A percentile compares a stretch with the other conserved stretches of the same genome.
Evolutionary conservation across 345 rosid species (phyloP).

Genomic region (Capsella bursapastoris): DNA sequence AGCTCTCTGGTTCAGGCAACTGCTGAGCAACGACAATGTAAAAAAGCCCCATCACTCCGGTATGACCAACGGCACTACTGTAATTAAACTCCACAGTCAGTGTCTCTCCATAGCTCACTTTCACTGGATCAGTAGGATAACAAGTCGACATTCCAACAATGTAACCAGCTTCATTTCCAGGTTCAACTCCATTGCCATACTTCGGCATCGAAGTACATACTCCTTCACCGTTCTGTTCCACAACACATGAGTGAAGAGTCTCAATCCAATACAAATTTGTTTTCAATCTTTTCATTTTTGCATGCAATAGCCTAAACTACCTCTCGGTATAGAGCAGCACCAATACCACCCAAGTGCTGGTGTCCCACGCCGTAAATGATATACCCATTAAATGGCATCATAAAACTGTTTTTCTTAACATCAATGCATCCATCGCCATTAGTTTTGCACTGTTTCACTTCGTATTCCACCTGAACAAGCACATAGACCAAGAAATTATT

Average conservation of each 20-base stretch:
- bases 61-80: slow-evolving; percentile 57
- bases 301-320: slow-evolving; percentile 39
- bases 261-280: background rate
- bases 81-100: slow-evolving; percentile 70
- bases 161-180: slow-evolving; percentile 88
- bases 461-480: slow-evolving; percentile 64
- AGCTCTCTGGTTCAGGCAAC: slow-evolving; percentile 43
- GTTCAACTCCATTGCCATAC: slow-evolving; percentile 76
- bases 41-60: slow-evolving; percentile 91
- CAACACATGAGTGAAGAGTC: background rate
- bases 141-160: slow-evolving; percentile 93
- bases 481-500: background rate
- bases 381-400: slow-evolving; percentile 72
- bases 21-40: slow-evolving; percentile 66
- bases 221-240: slow-evolving; percentile 61
- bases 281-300: slow-evolving; percentile 18
- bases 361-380: slow-evolving; percentile 84
- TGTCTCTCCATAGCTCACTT: slow-evolving; percentile 62
- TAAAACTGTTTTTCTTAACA: slow-evolving; percentile 53
- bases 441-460: slow-evolving; percentile 56
- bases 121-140: slow-evolving; percentile 70
- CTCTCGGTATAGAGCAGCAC: slow-evolving; percentile 76
- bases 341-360: slow-evolving; percentile 74
- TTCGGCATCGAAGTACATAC: slow-evolving; percentile 63
- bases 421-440: slow-evolving; percentile 50